Evolutionary conservation across 1,139 yeast genomes (phyloP).

Genomic region (Pneumocystis sp.): DNA sequence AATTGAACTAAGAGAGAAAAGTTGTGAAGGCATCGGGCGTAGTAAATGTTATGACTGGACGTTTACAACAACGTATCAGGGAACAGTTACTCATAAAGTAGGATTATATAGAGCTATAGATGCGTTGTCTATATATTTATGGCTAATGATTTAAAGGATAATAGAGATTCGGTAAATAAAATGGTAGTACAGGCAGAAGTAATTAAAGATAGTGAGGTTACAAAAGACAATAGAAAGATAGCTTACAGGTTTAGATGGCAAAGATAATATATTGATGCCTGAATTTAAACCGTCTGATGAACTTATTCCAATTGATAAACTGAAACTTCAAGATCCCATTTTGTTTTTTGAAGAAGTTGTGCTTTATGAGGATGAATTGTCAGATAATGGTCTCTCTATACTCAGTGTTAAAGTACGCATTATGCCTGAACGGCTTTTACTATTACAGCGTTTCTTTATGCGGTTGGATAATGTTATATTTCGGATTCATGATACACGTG

Average conservation of each 20-base stretch:
- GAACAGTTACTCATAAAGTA: conserved; percentile 28
- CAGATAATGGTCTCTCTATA: conserved; percentile 84
- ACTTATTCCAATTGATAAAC: conserved; percentile 51
- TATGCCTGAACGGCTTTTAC: conserved; percentile 64
- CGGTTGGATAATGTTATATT: conserved; percentile 82
- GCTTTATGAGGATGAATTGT: conserved; percentile 84
- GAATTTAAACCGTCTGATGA: conserved; percentile 17
- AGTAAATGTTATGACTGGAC: conserved; percentile 95
- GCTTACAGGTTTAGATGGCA: background rate
- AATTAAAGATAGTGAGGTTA: background rate
- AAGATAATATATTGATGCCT: background rate
- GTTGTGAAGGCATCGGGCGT: conserved; percentile 34
- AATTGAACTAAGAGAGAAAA: conserved; percentile 5
- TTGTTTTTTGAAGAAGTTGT: conserved; percentile 77
- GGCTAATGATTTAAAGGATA: background rate
- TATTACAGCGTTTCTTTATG: conserved; percentile 63
- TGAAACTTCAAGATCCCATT: conserved; percentile 69
- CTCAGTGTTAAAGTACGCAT: conserved; percentile 69
- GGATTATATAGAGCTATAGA: background rate
- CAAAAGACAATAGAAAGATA: background rate
- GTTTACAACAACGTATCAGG: conserved; percentile 65
- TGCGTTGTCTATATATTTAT: background rate
- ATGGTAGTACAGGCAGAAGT: too few relatives aligned
- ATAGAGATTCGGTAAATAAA: background rate
- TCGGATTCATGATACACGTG: conserved; percentile 68